A percentile compares a stretch with the other conserved stretches of the same genome.
These are phyloP conservation scores for Microbotryum silenes-acaulis DNA, from an alignment of 1,284 basidiomycete genomes.

Conservation along the genomic window DNA sequence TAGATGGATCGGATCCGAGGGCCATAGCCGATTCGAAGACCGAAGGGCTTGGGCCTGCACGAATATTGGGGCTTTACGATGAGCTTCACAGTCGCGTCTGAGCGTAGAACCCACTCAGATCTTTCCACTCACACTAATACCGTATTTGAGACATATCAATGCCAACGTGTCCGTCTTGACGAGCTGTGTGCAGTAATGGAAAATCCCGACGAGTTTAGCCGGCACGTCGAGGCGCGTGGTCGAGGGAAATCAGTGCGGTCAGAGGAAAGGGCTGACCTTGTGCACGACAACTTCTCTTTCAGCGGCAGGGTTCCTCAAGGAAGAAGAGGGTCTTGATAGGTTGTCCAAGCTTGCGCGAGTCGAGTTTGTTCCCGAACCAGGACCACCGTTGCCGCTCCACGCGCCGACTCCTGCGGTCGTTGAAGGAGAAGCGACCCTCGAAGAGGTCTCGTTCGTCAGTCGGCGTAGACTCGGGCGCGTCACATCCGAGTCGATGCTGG, in stretches of 20 bases:
- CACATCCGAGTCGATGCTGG: constrained; percentile 11
- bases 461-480: constrained; percentile 18
- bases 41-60: constrained; percentile 59
- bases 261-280: constrained; percentile 35
- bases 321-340: not conserved
- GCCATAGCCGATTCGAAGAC: constrained; percentile 79
- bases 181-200: constrained; percentile 46
- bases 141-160: constrained; percentile 77
- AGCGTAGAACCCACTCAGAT: not conserved
- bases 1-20: constrained; percentile 78
- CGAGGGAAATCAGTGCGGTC: not conserved
- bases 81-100: not conserved
- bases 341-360: constrained; percentile 1
- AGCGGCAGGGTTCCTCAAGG: constrained; percentile 1
- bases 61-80: no score
- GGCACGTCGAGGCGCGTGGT: not conserved
- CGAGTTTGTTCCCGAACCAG: not conserved
- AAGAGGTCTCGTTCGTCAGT: constrained; percentile 3
- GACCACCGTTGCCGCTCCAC: not conserved
- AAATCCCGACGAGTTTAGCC: not conserved
- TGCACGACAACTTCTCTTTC: constrained; percentile 46
- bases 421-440: not conserved
- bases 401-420: not conserved
- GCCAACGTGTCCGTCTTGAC: constrained; percentile 65
- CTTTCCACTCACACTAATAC: constrained; percentile 54